phyloP scores from a whole-genome alignment of 306 rosid genomes.

The Cotoneaster glaucophyllus region DNA sequence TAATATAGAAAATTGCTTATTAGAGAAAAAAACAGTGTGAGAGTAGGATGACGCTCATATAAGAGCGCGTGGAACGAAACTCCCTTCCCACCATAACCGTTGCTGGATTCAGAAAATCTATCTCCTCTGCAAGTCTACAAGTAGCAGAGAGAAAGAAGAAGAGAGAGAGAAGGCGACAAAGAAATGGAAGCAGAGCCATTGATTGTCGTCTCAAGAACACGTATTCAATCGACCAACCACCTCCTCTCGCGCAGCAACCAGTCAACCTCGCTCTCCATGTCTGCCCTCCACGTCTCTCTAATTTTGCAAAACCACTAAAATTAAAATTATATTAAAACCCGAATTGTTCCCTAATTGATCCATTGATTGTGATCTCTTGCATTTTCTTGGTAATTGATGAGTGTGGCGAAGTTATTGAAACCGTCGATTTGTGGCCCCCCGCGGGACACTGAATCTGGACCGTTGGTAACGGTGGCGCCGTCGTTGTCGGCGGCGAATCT shows the following conservation, averaged over 20 bases:
- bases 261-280: conserved; percentile 1
- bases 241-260: neutral
- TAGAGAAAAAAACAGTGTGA: no score
- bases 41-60: neutral
- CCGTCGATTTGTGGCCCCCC: conserved; percentile 16
- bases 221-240: neutral
- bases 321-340: neutral
- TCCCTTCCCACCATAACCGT: neutral
- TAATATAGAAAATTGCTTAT: no score
- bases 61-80: neutral
- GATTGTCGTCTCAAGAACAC: neutral
- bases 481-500: conserved; percentile 13
- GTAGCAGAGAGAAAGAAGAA: neutral
- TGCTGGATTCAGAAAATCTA: neutral
- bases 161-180: neutral
- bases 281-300: neutral
- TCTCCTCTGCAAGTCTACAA: neutral
- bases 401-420: conserved; percentile 11
- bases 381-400: conserved; percentile 20
- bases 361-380: neutral
- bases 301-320: neutral
- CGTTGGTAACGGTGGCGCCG: neutral
- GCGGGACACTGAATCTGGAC: conserved; percentile 27
- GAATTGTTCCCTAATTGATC: neutral
- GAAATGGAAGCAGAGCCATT: neutral